Base-by-base conservation (phyloP, 495 filamentous ascomycete genomes). In the Clavariopsis aquatica region DNA sequence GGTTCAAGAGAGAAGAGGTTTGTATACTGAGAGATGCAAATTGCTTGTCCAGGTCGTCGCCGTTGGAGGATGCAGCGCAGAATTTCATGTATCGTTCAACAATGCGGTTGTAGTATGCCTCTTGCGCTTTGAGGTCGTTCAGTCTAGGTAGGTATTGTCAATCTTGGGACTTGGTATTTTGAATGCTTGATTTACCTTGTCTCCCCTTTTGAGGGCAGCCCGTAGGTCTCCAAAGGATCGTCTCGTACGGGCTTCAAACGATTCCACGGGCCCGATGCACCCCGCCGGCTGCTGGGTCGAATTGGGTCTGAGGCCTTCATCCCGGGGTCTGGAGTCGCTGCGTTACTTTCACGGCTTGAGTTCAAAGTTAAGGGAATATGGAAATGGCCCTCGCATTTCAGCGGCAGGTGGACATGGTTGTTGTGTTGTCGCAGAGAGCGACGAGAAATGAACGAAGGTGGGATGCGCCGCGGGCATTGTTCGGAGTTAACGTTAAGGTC, bases 151-250 rank as follows among this genome's bases (percentile, higher is more conserved):
- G n/a, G n/a, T n/a, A n/a, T n/a, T n/a, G n/a, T n/a, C n/a, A n/a
- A n/a, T n/a, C n/a, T 5, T 38, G 56, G 27, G 19, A 46, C 20
- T 28, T 47, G 41, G 27, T 15, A 23, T 8, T n/a, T 15, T 23
- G 22, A 10, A 29, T n/a, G 29, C 3, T 43, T 41, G 52, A 22
- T 34, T 19, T 57, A 71, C 67, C 70, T 68, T 45, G 64, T 89
- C 72, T 97, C 93, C 12, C 93, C 93, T 71, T 96, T 96, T 0
- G 92, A 96, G 19, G 90, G 90, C 65, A 95, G 81, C 1, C 92
- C 93, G 60, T 92, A 88, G 41, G 78, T 78, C 61, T 91, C 88
- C 29, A 96, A 78, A 15, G 89, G 83, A 73, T 96, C 92, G 31
- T 80, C 65, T 23, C 84, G 80, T 51, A 85, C 82, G 4, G 88